A percentile compares a stretch with the other conserved stretches of the same genome.
These are phyloP conservation scores for Irpex sp. DNA, from an alignment of 1,284 basidiomycete species.

Conservation along the genomic window DNA sequence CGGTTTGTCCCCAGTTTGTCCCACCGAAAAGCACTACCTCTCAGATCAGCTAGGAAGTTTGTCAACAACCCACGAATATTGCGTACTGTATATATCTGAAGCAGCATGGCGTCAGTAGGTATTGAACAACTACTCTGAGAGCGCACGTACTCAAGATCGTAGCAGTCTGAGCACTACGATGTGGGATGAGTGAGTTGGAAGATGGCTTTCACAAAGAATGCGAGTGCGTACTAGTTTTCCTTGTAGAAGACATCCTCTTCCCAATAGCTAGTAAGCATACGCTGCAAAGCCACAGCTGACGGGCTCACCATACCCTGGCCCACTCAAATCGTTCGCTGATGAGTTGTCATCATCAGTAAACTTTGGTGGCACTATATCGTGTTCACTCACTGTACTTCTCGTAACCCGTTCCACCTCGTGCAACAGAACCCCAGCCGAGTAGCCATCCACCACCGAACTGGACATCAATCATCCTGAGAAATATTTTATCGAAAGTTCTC, in stretches of 20 bases:
- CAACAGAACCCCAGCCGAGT: slow-evolving; percentile 37
- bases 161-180: slow-evolving; percentile 40
- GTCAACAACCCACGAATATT: slow-evolving; percentile 7
- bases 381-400: slow-evolving; percentile 40
- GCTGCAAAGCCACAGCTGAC: background rate
- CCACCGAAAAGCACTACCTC: slow-evolving; percentile 45
- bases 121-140: no score
- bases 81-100: slow-evolving; percentile 41
- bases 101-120: background rate
- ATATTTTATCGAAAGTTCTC: background rate
- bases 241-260: slow-evolving; percentile 49
- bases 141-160: slow-evolving; percentile 40
- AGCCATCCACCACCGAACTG: slow-evolving; percentile 49
- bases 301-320: slow-evolving; percentile 36
- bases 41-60: background rate
- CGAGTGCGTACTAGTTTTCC: slow-evolving; percentile 39
- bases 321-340: slow-evolving; percentile 36
- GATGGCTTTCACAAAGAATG: background rate
- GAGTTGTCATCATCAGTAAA: background rate
- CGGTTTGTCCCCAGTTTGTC: slow-evolving; percentile 48
- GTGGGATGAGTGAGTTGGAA: background rate
- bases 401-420: slow-evolving; percentile 43
- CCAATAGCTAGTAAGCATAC: background rate
- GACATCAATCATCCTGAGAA: background rate
- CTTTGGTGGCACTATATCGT: background rate